Evolutionary conservation across 768 basidiomycete genomes (phyloP), one percentile per base, ranked within the genome.

Genomic region (Chiua virens): DNA sequence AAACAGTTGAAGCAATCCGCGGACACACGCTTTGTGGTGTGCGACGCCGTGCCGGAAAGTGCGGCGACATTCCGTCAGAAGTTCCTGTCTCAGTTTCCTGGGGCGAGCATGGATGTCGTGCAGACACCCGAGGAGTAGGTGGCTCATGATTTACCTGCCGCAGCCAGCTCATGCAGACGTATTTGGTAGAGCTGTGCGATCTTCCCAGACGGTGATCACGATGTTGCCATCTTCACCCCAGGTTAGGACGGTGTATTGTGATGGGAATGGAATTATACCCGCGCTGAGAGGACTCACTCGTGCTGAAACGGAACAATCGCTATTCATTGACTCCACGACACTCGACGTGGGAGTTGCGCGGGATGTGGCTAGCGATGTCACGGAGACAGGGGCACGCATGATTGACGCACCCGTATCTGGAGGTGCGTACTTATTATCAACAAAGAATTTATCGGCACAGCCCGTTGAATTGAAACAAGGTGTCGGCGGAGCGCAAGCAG

Each of bases 321-420:
- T 96, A 11, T 83, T 85, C 56, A 89, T 98, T 45, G 94, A 98
- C 69, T 92, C 89, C 8, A 98, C 95, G 9, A 96, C 95, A 0
- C 75, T 95, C 35, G 92, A 96, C 59, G 87, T 94, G 7, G 74
- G 74, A 8, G 82, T 87, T 9, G 86, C 93, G 0, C 81, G 81
- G 37, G 68, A 77, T 27, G 82, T 95, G 11, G 81, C 92, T 0
- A 52, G 65, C 10, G 70, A 76, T 21, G 80, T 89, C 1, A 73
- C 71, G 10, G 50, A 61, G 14, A 70, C 76, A 23, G 85, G 87
- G 22, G 90, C 85, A 8, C 71, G 71, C 36, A 92, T 97, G 83
- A 77, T 97, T 20, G 95, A 98, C 65, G 93, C 95, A 6, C 95
- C 95, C 3, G 94, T 98, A 1, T 94, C 92, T 42, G 95, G 95